Base-by-base conservation (phyloP, 305 asterid species). In the Fraxinus greggii region DNA sequence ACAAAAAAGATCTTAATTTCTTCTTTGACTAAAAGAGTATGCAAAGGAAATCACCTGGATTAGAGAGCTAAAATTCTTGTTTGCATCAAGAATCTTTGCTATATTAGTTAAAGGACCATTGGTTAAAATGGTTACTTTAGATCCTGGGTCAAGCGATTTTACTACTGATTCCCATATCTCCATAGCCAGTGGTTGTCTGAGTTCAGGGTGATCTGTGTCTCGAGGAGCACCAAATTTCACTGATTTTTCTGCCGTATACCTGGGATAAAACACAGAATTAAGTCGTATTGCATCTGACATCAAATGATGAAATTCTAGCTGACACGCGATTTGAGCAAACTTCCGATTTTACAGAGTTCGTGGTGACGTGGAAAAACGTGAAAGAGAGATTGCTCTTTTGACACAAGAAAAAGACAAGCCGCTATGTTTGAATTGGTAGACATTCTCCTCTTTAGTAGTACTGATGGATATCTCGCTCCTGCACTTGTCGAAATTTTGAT, bases 91-190 rank as follows among this genome's bases (percentile, higher is more conserved):
- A 73, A 91, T 89, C n/a, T 86, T 82, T 28, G 99, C 99, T 48
- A 92, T 79, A 80, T 89, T 93, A 77, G 98, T 95, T 88, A 95
- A 85, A 4, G 99, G 98, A 54, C 98, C 99, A 74, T 92, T 95
- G 23, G 98, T 90, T 83, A 93, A 86, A 82, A 95, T 79, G 63
- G 93, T 90, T 72, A 95, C 83, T 72, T 92, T 91, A 2, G 94
- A 87, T 75, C 90, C 91, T 0, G 89, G 83, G 13, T 84, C 81
- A 10, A 93, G 91, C 24, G 95, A 89, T 75, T 89, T 78, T 13
- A 87, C 83, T 3, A 95, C 87, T 0, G 92, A 86, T 40, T 86
- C 84, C 99, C 99, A 95, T 54, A 91, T 83, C 83, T 93, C 97
- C 69, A 82, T 80, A 77, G 97, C 97, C 32, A 89, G 86, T 78